A percentile compares a stretch with the other conserved stretches of the same genome.
phyloP scores from a whole-genome alignment of 1,284 basidiomycete genomes.

The Abortiporus biennis region DNA sequence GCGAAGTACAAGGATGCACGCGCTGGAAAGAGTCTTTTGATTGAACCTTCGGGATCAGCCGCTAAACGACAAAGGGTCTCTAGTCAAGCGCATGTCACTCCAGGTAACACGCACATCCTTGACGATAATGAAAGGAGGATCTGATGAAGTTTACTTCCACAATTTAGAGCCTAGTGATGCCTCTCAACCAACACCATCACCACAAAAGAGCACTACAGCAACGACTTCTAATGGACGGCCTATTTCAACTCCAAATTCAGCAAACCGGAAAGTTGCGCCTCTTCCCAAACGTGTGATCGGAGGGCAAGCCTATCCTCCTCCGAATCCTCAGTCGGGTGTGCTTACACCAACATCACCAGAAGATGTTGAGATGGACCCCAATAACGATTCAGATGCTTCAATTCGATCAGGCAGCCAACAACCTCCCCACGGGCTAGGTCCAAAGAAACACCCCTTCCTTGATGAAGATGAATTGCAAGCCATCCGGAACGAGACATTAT shows the following conservation, averaged over 20 bases:
- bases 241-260: not conserved
- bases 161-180: too few relatives aligned
- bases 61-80: not conserved
- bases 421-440: too few relatives aligned
- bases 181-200: not conserved
- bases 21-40: not conserved
- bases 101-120: not conserved
- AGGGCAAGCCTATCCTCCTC: not conserved
- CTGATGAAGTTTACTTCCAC: too few relatives aligned
- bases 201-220: not conserved
- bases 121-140: too few relatives aligned
- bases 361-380: too few relatives aligned
- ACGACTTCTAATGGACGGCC: too few relatives aligned
- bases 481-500: constrained; percentile 18
- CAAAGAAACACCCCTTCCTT: too few relatives aligned
- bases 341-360: too few relatives aligned
- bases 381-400: too few relatives aligned
- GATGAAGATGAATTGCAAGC: constrained; percentile 7
- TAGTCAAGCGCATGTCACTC: not conserved
- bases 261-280: not conserved
- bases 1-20: constrained; percentile 12
- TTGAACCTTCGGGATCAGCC: not conserved
- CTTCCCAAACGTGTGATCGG: not conserved
- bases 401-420: too few relatives aligned
- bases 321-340: too few relatives aligned